These are phyloP conservation scores for Pestalotiopsis sp. DNA, from an alignment of 2,329 filamentous ascomycete genomes.

Conservation along the genomic window DNA sequence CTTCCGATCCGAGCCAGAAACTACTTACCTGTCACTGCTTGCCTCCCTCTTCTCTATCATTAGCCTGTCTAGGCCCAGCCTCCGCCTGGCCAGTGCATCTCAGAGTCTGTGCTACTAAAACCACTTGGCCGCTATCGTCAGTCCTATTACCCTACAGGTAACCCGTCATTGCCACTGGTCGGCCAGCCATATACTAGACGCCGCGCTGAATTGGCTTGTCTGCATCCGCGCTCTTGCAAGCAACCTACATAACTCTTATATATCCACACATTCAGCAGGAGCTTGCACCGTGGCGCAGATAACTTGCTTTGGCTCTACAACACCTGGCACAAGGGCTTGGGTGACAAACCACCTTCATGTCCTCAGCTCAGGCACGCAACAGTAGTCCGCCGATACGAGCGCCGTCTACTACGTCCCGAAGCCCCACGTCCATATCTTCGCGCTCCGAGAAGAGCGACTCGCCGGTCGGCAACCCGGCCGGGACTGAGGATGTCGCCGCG, in stretches of 20 bases:
- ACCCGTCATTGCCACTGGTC: neutral
- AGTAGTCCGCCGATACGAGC: slow-evolving; percentile 19
- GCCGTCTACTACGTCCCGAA: slow-evolving; percentile 20
- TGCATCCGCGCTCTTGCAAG: neutral
- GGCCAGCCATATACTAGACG: neutral
- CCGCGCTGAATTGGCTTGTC: neutral
- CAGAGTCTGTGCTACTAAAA: neutral
- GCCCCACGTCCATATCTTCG: slow-evolving; percentile 16
- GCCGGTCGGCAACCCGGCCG: slow-evolving; percentile 17
- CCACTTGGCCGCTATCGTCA: neutral
- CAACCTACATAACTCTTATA: neutral
- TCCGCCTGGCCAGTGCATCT: neutral
- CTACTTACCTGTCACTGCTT: neutral
- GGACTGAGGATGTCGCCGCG: slow-evolving; percentile 19
- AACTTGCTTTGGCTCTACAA: neutral
- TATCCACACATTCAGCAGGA: neutral
- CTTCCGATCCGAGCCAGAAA: neutral
- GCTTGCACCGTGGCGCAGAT: slow-evolving; percentile 1
- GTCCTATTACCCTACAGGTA: too few relatives aligned
- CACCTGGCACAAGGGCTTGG: neutral
- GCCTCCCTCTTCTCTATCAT: neutral
- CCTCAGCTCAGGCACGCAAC: slow-evolving; percentile 23
- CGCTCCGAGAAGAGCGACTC: slow-evolving; percentile 19
- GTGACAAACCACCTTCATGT: slow-evolving; percentile 23
- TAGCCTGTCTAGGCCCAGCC: neutral